Evolutionary conservation across 1,139 yeast genomes (phyloP).

Genomic region (Yamadazyma friedrichii): DNA sequence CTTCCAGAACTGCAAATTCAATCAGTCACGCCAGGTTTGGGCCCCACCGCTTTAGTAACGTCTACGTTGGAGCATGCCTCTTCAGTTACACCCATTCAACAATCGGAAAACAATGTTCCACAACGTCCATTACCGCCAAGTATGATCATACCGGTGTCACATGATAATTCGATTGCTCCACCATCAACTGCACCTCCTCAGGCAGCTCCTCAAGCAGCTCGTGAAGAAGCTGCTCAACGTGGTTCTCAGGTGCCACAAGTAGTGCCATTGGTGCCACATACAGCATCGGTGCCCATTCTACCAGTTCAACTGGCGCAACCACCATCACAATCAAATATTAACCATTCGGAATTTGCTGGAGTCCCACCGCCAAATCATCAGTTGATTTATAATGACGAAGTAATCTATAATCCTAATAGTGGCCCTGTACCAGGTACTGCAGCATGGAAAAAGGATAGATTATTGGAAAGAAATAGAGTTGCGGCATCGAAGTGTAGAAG

Average conservation of each 20-base stretch:
- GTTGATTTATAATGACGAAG: conserved; percentile 57
- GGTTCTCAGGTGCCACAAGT: too few species aligned
- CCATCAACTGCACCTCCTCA: neutral
- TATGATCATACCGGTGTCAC: neutral
- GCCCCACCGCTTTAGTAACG: too few species aligned
- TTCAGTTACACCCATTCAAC: neutral
- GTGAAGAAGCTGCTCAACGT: too few species aligned
- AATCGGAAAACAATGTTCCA: neutral
- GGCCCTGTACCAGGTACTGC: conserved; percentile 78
- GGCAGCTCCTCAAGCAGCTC: neutral
- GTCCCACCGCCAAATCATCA: conserved; percentile 57
- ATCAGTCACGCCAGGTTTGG: neutral
- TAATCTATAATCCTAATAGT: conserved; percentile 60
- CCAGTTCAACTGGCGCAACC: too few species aligned
- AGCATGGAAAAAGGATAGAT: conserved; percentile 73
- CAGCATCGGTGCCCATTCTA: too few species aligned
- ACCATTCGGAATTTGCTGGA: conserved; percentile 28
- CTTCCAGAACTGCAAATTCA: neutral
- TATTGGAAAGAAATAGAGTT: conserved; percentile 65
- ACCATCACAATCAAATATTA: conserved; percentile 1
- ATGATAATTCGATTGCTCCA: neutral
- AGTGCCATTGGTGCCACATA: too few species aligned
- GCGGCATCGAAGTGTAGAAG: conserved; percentile 81
- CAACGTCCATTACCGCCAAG: neutral
- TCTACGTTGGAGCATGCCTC: too few species aligned